Conservation (phyloP, 306 rosid genomes). For the Pueraria montana region DNA sequence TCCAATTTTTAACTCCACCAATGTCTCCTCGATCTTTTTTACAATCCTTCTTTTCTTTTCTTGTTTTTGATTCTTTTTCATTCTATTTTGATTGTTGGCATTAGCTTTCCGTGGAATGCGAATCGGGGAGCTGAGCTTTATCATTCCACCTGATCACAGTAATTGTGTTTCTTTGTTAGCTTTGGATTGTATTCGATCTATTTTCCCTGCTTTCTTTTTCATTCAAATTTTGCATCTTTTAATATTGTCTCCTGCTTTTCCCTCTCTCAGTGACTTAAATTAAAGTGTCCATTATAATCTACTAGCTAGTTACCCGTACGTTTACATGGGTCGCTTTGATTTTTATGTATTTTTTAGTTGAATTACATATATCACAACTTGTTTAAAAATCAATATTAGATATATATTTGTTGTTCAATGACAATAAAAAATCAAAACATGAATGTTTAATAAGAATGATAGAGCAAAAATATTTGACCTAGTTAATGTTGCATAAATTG, state of each 20-base stretch:
- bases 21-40: background rate
- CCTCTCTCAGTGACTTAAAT: background rate
- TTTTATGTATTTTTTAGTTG: too few species aligned
- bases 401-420: too few species aligned
- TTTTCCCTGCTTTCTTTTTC: background rate
- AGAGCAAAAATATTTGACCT: too few species aligned
- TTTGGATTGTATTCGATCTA: background rate
- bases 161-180: background rate
- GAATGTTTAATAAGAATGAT: too few species aligned
- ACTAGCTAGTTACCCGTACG: too few species aligned
- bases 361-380: too few species aligned
- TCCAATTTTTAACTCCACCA: background rate
- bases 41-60: background rate
- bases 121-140: background rate
- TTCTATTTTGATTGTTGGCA: background rate
- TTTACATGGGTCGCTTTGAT: too few species aligned
- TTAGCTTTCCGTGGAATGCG: background rate
- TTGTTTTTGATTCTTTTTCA: background rate
- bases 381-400: too few species aligned
- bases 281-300: background rate
- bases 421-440: too few species aligned
- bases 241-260: background rate
- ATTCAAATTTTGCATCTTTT: background rate
- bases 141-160: background rate
- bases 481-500: too few species aligned